A percentile compares a stretch with the other conserved stretches of the same genome.
Conservation (phyloP, 2,329 filamentous ascomycete genomes). For the Phialophora tarda region DNA sequence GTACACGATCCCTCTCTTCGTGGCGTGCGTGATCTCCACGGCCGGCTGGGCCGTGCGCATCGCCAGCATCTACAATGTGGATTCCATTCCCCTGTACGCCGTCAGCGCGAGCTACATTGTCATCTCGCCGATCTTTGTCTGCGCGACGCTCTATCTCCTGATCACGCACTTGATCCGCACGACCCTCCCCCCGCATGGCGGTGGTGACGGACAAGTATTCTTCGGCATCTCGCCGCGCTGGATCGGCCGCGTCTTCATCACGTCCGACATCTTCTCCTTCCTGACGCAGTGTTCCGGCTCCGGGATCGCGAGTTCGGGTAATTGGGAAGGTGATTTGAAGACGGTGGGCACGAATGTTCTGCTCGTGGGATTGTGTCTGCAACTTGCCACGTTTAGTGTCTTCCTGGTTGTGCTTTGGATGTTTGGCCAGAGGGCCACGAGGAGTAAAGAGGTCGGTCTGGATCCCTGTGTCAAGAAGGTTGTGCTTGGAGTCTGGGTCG, state of each 20-base stretch:
- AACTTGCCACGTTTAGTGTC: conserved; percentile 42
- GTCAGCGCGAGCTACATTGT: conserved; percentile 52
- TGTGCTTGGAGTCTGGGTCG: conserved; percentile 52
- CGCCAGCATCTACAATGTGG: conserved; percentile 46
- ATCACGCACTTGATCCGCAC: conserved; percentile 55
- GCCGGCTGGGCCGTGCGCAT: conserved; percentile 50
- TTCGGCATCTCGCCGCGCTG: conserved; percentile 47
- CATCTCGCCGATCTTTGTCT: conserved; percentile 57
- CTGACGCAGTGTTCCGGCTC: conserved; percentile 55
- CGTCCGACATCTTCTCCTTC: conserved; percentile 54
- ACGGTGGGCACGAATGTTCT: conserved; percentile 34
- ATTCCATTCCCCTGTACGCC: conserved; percentile 49
- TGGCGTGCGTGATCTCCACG: conserved; percentile 53
- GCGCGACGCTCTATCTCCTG: conserved; percentile 59
- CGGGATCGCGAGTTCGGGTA: conserved; percentile 50
- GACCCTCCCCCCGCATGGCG: conserved; percentile 43
- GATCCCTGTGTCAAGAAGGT: conserved; percentile 50
- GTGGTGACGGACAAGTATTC: conserved; percentile 43
- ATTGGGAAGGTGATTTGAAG: conserved; percentile 50
- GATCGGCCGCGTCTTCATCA: conserved; percentile 56
- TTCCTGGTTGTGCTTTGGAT: conserved; percentile 40
- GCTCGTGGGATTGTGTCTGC: conserved; percentile 41
- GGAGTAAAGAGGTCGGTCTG: conserved; percentile 49
- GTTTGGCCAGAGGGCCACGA: conserved; percentile 38
- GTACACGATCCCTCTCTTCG: conserved; percentile 53